A percentile compares a stretch with the other conserved stretches of the same genome.
Conservation (phyloP, 108 stramenopile species). For the Nitzschia inconspicua region DNA sequence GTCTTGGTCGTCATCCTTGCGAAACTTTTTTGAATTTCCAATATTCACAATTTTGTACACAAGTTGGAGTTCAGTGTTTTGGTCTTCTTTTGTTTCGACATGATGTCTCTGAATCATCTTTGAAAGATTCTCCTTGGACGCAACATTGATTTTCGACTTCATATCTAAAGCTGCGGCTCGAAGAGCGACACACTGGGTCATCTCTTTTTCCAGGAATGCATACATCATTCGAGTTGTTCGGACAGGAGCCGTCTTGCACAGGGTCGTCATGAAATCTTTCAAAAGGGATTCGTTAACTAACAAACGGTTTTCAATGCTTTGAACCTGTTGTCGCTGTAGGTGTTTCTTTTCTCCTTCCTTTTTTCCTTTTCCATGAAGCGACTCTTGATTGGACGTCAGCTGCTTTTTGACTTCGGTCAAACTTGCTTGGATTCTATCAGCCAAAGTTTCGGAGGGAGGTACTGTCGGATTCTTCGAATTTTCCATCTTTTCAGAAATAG, state of each 20-base stretch:
- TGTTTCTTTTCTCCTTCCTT: not conserved
- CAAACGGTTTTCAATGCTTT: conserved; percentile 35
- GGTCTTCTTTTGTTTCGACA: conserved; percentile 51
- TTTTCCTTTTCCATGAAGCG: too few species aligned
- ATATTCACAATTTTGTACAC: conserved; percentile 68
- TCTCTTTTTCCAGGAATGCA: conserved; percentile 62
- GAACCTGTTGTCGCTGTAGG: conserved; percentile 11
- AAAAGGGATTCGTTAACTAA: conserved; percentile 54
- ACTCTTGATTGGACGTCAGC: conserved; percentile 3
- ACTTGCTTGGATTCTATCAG: conserved; percentile 20
- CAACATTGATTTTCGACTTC: conserved; percentile 48
- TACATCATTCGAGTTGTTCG: conserved; percentile 76
- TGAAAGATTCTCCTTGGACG: conserved; percentile 40
- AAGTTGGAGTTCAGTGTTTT: conserved; percentile 49
- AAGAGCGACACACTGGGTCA: conserved; percentile 51
- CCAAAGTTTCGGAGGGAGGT: conserved; percentile 8
- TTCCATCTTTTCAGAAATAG: not conserved
- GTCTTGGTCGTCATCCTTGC: conserved; percentile 18
- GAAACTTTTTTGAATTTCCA: conserved; percentile 37
- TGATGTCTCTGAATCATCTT: conserved; percentile 60
- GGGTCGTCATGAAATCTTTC: conserved; percentile 40
- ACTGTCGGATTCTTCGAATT: conserved; percentile 21
- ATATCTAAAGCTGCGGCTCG: conserved; percentile 51
- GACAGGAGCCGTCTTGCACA: conserved; percentile 58
- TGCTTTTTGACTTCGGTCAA: conserved; percentile 27